phyloP scores from a whole-genome alignment of 768 basidiomycete genomes.

The Lentinula aciculospora region DNA sequence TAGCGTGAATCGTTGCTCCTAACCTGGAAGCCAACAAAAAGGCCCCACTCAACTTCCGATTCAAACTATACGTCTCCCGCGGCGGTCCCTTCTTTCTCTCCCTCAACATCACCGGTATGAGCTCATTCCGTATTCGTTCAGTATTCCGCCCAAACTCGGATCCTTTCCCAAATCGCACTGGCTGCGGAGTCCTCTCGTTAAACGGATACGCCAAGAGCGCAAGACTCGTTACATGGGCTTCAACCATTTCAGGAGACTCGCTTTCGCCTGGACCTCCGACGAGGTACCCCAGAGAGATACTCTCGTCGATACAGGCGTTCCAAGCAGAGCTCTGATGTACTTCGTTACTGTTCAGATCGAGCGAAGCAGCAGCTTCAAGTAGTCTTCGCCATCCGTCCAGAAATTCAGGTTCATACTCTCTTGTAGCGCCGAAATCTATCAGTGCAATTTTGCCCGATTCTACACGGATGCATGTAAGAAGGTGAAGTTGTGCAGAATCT shows the following conservation, averaged over 20 bases:
- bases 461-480: neutral
- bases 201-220: constrained; percentile 85
- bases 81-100: constrained; percentile 91
- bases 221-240: constrained; percentile 84
- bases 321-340: constrained; percentile 12
- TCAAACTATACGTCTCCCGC: constrained; percentile 90
- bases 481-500: neutral
- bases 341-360: constrained; percentile 47
- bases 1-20: constrained; percentile 68
- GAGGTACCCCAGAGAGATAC: constrained; percentile 81
- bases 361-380: constrained; percentile 58
- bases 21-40: constrained; percentile 77
- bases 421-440: constrained; percentile 94
- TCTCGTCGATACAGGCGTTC: constrained; percentile 63
- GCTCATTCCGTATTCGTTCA: constrained; percentile 56
- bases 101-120: constrained; percentile 87
- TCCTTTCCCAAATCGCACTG: constrained; percentile 74
- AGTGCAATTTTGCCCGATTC: constrained; percentile 56
- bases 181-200: constrained; percentile 52
- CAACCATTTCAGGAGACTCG: constrained; percentile 64
- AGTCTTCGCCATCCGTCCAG: constrained; percentile 84
- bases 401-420: constrained; percentile 79
- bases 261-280: constrained; percentile 86
- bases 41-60: constrained; percentile 80
- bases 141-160: constrained; percentile 70